phyloP scores from a whole-genome alignment of 108 stramenopile species.

The Conticribra guillardii region DNA sequence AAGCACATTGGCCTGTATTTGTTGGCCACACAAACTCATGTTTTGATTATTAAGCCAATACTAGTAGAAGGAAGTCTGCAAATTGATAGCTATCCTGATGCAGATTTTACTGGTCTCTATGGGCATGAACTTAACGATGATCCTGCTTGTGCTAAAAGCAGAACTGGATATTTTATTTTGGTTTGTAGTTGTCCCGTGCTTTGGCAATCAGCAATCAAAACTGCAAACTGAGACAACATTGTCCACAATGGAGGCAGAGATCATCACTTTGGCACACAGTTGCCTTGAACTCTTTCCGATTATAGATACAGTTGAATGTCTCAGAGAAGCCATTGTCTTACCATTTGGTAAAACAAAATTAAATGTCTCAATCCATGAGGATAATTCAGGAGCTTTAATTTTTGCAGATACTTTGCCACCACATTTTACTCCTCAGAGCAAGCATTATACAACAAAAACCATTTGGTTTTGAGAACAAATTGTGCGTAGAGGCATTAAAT shows the following conservation, averaged over 20 bases:
- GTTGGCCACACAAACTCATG: slow-evolving; percentile 36
- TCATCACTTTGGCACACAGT: not conserved
- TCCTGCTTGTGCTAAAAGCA: slow-evolving; percentile 31
- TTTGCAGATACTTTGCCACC: not conserved
- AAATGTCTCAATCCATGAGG: not conserved
- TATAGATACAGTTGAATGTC: not conserved
- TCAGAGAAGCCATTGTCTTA: not conserved
- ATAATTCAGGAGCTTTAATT: not conserved
- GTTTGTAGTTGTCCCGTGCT: not conserved
- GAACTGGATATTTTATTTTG: slow-evolving; percentile 44
- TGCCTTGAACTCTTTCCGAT: not conserved
- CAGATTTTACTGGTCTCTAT: slow-evolving; percentile 36
- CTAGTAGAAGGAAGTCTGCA: not conserved
- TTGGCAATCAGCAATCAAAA: not conserved
- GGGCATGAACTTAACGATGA: not conserved
- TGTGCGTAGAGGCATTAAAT: not conserved
- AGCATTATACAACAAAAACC: not conserved
- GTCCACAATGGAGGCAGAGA: not conserved
- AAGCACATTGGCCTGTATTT: slow-evolving; percentile 51
- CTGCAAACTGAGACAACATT: not conserved
- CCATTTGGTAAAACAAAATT: not conserved
- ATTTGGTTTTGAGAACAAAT: not conserved
- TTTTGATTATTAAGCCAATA: slow-evolving; percentile 33
- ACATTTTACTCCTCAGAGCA: not conserved
- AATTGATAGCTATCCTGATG: slow-evolving; percentile 38